Conservation (phyloP, 108 stramenopile genomes). For the Mayamaea pseudoterrestris region DNA sequence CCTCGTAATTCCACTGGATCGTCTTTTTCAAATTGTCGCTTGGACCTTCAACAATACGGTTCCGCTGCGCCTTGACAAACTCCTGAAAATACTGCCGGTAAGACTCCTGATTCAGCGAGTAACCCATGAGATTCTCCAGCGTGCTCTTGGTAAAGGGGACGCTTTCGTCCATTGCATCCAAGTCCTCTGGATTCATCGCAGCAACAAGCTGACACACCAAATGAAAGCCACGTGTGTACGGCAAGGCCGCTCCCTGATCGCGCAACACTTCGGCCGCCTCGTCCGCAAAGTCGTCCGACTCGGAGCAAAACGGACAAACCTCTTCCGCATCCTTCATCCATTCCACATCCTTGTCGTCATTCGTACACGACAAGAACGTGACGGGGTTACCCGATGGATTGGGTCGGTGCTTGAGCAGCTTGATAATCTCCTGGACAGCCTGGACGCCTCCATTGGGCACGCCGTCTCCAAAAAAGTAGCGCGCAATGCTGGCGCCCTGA, state of each 20-base stretch:
- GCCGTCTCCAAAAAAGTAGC: conserved; percentile 44
- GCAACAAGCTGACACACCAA: conserved; percentile 29
- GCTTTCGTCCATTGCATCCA: conserved; percentile 51
- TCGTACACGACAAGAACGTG: conserved; percentile 37
- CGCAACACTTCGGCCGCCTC: conserved; percentile 27
- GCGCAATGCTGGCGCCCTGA: conserved; percentile 18
- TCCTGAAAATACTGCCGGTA: conserved; percentile 34
- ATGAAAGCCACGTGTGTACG: conserved; percentile 38
- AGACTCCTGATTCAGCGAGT: conserved; percentile 16
- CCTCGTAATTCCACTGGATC: conserved; percentile 18
- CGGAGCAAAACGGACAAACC: conserved; percentile 30
- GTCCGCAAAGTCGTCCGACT: conserved; percentile 34
- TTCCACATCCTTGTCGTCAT: conserved; percentile 40
- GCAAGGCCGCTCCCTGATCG: conserved; percentile 45
- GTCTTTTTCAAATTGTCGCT: conserved; percentile 23
- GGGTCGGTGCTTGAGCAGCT: conserved; percentile 20
- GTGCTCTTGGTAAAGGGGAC: conserved; percentile 42
- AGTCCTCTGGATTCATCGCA: conserved; percentile 38
- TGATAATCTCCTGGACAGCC: conserved; percentile 23
- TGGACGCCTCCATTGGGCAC: conserved; percentile 27
- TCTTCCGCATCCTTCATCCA: conserved; percentile 54
- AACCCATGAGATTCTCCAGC: conserved; percentile 37
- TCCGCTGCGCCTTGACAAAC: conserved; percentile 21
- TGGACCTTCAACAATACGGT: conserved; percentile 6
- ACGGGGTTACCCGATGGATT: conserved; percentile 28